Evolutionary conservation across 495 filamentous ascomycete species (phyloP).

Genomic region (Aspergillus hancockii): DNA sequence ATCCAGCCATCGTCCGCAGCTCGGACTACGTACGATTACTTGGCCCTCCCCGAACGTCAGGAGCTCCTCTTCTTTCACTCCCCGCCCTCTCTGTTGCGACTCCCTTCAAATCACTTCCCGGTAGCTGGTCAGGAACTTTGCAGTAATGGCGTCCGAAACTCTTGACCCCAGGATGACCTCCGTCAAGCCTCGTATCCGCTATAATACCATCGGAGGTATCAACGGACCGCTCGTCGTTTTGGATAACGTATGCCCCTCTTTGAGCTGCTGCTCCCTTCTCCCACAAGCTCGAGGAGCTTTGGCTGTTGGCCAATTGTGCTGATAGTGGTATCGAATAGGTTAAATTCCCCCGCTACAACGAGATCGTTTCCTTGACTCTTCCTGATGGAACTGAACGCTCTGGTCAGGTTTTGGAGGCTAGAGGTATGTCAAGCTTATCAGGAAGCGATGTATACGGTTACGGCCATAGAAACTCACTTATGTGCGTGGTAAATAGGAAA

Average conservation of each 20-base stretch:
- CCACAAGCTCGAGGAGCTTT: background rate
- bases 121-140: slow-evolving; percentile 22
- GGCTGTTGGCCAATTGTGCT: background rate
- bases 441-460: background rate
- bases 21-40: background rate
- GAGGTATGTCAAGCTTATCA: slow-evolving; percentile 59
- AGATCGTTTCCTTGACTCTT: slow-evolving; percentile 94
- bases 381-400: slow-evolving; percentile 92
- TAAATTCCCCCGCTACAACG: slow-evolving; percentile 96
- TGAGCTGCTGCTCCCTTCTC: background rate
- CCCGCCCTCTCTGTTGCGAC: slow-evolving; percentile 18
- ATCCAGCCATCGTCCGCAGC: background rate
- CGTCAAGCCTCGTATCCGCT: slow-evolving; percentile 83
- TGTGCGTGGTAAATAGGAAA: slow-evolving; percentile 56
- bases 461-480: slow-evolving; percentile 13
- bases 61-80: slow-evolving; percentile 17
- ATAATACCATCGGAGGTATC: slow-evolving; percentile 98
- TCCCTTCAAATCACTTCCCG: slow-evolving; percentile 13
- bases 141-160: slow-evolving; percentile 58
- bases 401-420: slow-evolving; percentile 95
- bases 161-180: slow-evolving; percentile 78
- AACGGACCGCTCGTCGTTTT: slow-evolving; percentile 97
- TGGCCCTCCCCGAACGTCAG: background rate
- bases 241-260: slow-evolving; percentile 69
- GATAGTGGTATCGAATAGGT: slow-evolving; percentile 53